Evolutionary conservation across 176 grass and related monocot genomes (phyloP).

Genomic region (Musa schizocarpa): DNA sequence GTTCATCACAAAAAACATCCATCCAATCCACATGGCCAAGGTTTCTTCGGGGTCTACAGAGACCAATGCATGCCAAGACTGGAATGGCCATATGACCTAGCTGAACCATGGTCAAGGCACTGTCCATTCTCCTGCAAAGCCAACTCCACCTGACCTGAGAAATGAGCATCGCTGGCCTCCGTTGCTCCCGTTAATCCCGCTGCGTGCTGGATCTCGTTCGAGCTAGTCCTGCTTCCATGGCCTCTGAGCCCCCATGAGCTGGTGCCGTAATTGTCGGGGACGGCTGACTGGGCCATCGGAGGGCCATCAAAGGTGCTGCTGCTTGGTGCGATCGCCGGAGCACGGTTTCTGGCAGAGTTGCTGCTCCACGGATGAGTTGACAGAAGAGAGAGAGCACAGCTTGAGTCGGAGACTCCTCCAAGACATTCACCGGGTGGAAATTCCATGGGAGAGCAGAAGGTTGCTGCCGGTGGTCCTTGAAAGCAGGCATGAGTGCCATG

Average conservation of each 20-base stretch:
- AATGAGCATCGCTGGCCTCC: neutral
- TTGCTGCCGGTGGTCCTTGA: neutral
- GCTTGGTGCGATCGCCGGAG: neutral
- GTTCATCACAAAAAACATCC: too few species aligned
- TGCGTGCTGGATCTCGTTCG: neutral
- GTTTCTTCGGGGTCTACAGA: neutral
- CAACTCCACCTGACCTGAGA: neutral
- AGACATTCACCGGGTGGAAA: slow-evolving; percentile 10
- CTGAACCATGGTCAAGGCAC: neutral
- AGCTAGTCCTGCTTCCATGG: neutral
- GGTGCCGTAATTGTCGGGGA: neutral
- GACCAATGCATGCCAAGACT: neutral
- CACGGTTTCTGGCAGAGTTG: neutral
- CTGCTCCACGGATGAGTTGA: slow-evolving; percentile 4
- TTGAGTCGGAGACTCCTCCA: slow-evolving; percentile 9
- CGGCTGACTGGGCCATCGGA: neutral
- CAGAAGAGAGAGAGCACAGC: slow-evolving; percentile 28
- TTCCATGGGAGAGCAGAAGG: neutral
- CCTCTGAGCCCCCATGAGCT: neutral
- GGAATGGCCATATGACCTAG: neutral
- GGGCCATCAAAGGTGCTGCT: neutral
- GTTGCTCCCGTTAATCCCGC: neutral
- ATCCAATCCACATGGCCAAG: too few species aligned
- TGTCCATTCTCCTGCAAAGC: neutral
- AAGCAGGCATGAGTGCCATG: neutral